Percentiles rank a stretch among this genome's conserved stretches.
Evolutionary conservation across 306 rosid species (phyloP).

Genomic region (Lathyrus oleraceus): DNA sequence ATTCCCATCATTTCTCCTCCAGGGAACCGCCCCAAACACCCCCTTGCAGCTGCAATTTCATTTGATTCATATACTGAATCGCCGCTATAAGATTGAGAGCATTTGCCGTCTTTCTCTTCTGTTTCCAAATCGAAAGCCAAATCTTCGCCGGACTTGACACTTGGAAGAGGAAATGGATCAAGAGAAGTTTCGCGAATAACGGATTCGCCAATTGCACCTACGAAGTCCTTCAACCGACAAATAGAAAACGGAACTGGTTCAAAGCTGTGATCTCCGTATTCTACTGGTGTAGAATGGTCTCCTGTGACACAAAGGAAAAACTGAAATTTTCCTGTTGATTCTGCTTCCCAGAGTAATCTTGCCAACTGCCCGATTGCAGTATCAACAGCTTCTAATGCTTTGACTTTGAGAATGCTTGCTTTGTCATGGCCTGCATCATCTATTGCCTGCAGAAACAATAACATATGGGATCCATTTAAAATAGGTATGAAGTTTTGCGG

Average conservation of each 20-base stretch:
- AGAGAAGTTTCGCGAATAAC: constrained; percentile 47
- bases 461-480: constrained; percentile 26
- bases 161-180: constrained; percentile 84
- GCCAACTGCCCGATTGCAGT: constrained; percentile 80
- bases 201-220: constrained; percentile 68
- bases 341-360: constrained; percentile 87
- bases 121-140: constrained; percentile 35
- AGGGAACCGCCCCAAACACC: constrained; percentile 90
- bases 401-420: constrained; percentile 78
- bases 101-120: constrained; percentile 40
- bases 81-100: constrained; percentile 49
- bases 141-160: constrained; percentile 54
- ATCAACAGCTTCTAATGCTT: constrained; percentile 88
- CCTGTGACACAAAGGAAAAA: constrained; percentile 81
- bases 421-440: constrained; percentile 98
- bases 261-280: constrained; percentile 97
- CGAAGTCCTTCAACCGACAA: constrained; percentile 74
- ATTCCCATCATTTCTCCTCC: constrained; percentile 98
- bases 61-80: constrained; percentile 74
- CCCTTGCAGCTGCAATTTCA: constrained; percentile 79
- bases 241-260: constrained; percentile 87
- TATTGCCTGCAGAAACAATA: constrained; percentile 71
- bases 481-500: constrained; percentile 23
- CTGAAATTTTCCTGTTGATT: constrained; percentile 61
- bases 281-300: constrained; percentile 96